Conservation (phyloP, 129 eudicot genomes). For the Saussurea involucrata region DNA sequence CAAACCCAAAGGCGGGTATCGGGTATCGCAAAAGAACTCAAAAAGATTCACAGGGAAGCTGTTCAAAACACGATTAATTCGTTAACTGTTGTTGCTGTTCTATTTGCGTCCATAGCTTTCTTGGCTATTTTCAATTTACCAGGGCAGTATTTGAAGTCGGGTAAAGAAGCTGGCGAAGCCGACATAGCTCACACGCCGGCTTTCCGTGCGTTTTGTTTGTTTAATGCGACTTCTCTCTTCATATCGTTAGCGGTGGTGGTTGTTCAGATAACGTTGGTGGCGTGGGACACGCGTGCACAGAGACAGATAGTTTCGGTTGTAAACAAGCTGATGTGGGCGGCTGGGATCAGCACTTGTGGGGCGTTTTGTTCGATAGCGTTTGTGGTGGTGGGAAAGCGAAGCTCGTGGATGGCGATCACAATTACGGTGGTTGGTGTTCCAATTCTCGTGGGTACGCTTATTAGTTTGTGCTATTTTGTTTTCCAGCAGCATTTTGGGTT, state of each 20-base stretch:
- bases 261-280: constrained; percentile 82
- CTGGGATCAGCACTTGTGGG: constrained; percentile 91
- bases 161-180: constrained; percentile 61
- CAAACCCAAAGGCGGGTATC: constrained; percentile 84
- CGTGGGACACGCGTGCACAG: constrained; percentile 97
- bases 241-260: constrained; percentile 92
- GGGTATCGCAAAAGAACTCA: constrained; percentile 85
- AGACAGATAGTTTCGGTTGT: constrained; percentile 72
- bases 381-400: constrained; percentile 74
- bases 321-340: constrained; percentile 96
- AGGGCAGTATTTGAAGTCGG: constrained; percentile 47
- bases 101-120: constrained; percentile 93
- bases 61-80: constrained; percentile 91
- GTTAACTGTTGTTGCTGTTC: constrained; percentile 83
- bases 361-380: constrained; percentile 83
- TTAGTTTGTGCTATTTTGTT: constrained; percentile 73
- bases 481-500: constrained; percentile 62
- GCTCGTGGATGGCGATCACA: constrained; percentile 81
- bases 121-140: constrained; percentile 85
- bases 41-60: constrained; percentile 87
- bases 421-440: constrained; percentile 73
- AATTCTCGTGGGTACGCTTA: constrained; percentile 71
- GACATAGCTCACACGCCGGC: constrained; percentile 47
- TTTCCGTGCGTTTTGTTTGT: constrained; percentile 69
- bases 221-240: constrained; percentile 75